Base-by-base conservation (phyloP, 768 basidiomycete genomes). In the Suillus luteus region DNA sequence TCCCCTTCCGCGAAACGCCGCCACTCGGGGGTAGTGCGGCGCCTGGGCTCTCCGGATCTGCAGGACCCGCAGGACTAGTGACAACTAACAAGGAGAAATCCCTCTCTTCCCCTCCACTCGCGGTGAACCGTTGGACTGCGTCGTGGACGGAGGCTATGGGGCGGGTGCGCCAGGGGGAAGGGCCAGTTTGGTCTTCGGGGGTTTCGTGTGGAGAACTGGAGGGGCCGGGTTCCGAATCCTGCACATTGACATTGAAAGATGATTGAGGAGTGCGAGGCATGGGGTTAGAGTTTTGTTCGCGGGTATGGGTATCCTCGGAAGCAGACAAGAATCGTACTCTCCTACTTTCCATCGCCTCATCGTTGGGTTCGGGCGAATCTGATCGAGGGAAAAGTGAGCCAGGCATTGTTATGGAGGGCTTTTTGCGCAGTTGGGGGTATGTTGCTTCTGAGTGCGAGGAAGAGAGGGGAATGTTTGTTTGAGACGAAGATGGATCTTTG, bases 361-460 rank as follows among this genome's bases (percentile, higher is more conserved):
- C n/a, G 22, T 31, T 17, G 27, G 19, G 44, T 5, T 33, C 33
- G 14, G 86, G 77, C n/a, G 90, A 90, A 0, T 85, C 82, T 0
- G 92, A 91, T 10, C 90, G 86, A 5, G 90, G 85, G 70, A 87
- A 91, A 14, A 93, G 83, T 1, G 92, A 84, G 9, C 91, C 92
- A 24, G 91, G 92, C 91, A 93, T 93, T 1, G 86, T 87, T 0
- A 82, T 69, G 3, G 85, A 85, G 9, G 76, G 76, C n/a, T 73
- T 65, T 48, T 69, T 75, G 41, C 62, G 73, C 55, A 75, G 46
- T 60, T 11, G 24, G 24, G 38, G 57, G 6, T 58, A 58, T 35
- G 10, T 17, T 40, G 9, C 9, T 15, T 24, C 37, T 75, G 72
- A 40, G 68, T 63, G 46, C 73, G 75, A 37, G 76, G 73, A 22